Percentiles rank a stretch among this genome's conserved stretches.
Evolutionary conservation across 148 eudicot genomes (phyloP).

Genomic region (Gaultheria prostrata): DNA sequence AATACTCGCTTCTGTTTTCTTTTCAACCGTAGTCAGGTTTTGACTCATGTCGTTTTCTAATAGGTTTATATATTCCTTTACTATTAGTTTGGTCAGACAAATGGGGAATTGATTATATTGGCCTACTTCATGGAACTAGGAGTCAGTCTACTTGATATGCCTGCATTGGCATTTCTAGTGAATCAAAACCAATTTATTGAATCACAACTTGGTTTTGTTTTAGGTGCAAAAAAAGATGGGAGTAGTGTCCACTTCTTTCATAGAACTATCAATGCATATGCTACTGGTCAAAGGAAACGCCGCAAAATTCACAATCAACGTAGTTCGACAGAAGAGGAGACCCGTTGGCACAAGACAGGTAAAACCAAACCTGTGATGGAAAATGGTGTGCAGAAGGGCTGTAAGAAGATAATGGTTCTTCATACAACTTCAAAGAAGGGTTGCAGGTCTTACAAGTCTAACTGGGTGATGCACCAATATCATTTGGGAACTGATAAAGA

Average conservation of each 20-base stretch:
- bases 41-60: neutral
- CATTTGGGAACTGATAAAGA: slow-evolving; percentile 66
- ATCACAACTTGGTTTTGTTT: neutral
- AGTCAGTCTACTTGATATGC: neutral
- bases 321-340: slow-evolving; percentile 29
- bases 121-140: neutral
- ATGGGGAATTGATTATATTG: neutral
- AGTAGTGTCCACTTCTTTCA: slow-evolving; percentile 63
- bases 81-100: neutral
- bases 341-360: slow-evolving; percentile 89
- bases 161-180: neutral
- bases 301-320: slow-evolving; percentile 43
- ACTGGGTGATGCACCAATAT: slow-evolving; percentile 93
- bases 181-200: slow-evolving; percentile 1
- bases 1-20: neutral
- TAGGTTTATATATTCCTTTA: neutral
- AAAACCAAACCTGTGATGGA: slow-evolving; percentile 59
- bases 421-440: slow-evolving; percentile 45
- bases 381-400: slow-evolving; percentile 66
- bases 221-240: slow-evolving; percentile 71
- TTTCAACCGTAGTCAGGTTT: neutral
- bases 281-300: slow-evolving; percentile 72
- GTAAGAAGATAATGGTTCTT: slow-evolving; percentile 79
- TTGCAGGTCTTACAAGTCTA: slow-evolving; percentile 54
- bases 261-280: slow-evolving; percentile 62